Conservation (phyloP, 768 basidiomycete genomes). For the Rhizopogon vinicolor region DNA sequence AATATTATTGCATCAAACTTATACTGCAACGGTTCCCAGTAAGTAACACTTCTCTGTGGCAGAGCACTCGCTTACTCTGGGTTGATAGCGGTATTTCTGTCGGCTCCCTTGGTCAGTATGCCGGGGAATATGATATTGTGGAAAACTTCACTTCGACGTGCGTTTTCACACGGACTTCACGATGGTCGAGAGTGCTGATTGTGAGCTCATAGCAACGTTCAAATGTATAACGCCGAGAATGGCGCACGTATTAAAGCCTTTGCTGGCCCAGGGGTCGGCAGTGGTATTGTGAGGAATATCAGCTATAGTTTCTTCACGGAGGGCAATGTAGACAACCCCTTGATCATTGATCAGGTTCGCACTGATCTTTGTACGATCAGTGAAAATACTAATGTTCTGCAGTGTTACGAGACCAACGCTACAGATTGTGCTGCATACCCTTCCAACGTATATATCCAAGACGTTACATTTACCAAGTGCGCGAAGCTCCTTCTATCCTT, state of each 20-base stretch:
- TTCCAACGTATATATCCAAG: constrained; percentile 32
- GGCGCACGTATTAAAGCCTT: constrained; percentile 52
- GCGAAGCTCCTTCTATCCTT: constrained; percentile 3
- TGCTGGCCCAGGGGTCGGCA: constrained; percentile 39
- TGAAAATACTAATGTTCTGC: not conserved
- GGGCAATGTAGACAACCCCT: constrained; percentile 37
- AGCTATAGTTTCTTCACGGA: constrained; percentile 24
- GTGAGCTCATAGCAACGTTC: constrained; percentile 30
- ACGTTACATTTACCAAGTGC: constrained; percentile 32
- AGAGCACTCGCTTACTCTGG: not conserved
- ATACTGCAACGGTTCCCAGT: constrained; percentile 58
- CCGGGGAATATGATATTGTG: constrained; percentile 38
- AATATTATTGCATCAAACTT: constrained; percentile 54
- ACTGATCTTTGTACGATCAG: not conserved
- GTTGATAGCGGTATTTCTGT: constrained; percentile 44
- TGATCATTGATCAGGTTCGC: constrained; percentile 33
- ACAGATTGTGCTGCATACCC: constrained; percentile 34
- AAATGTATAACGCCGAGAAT: constrained; percentile 42
- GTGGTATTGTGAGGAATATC: constrained; percentile 24
- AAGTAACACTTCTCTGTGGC: not conserved
- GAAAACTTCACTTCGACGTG: constrained; percentile 29
- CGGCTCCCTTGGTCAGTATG: constrained; percentile 43
- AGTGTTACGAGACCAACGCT: constrained; percentile 35
- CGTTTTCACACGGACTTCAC: not conserved
- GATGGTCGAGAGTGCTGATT: not conserved